These are phyloP conservation scores for Eucalyptus camaldulensis DNA, from an alignment of 345 rosid species.

Conservation along the genomic window DNA sequence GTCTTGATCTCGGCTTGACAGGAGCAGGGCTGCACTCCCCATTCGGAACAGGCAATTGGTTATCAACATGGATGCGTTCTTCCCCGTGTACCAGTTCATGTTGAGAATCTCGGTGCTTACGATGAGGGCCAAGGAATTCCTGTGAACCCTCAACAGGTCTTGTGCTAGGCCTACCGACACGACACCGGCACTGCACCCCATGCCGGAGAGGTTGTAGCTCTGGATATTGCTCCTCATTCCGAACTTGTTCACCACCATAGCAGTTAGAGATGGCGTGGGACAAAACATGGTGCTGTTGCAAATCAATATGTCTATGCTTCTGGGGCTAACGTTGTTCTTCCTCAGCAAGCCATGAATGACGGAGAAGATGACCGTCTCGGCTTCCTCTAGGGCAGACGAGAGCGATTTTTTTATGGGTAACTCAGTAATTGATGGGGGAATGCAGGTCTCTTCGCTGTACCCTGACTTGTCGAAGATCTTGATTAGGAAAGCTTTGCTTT, in stretches of 20 bases:
- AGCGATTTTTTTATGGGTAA: constrained; percentile 31
- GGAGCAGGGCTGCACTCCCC: constrained; percentile 50
- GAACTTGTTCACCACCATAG: constrained; percentile 43
- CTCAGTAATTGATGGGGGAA: constrained; percentile 28
- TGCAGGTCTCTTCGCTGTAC: constrained; percentile 38
- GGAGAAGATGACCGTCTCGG: constrained; percentile 30
- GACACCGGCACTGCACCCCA: constrained; percentile 59
- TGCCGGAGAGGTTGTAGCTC: constrained; percentile 60
- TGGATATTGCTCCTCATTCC: constrained; percentile 45
- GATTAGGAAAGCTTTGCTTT: constrained; percentile 33
- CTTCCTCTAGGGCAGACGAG: constrained; percentile 23
- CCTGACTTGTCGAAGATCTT: constrained; percentile 42
- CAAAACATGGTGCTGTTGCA: constrained; percentile 35
- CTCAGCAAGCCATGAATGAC: constrained; percentile 20
- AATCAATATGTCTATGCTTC: constrained; percentile 44
- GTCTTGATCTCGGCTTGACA: constrained; percentile 34
- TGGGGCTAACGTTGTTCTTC: constrained; percentile 22
- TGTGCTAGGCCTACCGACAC: constrained; percentile 43
- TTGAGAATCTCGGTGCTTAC: constrained; percentile 38
- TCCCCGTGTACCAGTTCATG: constrained; percentile 36
- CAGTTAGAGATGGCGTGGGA: constrained; percentile 47
- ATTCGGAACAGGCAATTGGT: constrained; percentile 56
- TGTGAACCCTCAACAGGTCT: constrained; percentile 35
- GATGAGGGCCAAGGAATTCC: constrained; percentile 37
- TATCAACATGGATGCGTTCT: constrained; percentile 47